Base-by-base conservation (phyloP, 2,329 filamentous ascomycete genomes). In the Pseudopyricularia javanii region DNA sequence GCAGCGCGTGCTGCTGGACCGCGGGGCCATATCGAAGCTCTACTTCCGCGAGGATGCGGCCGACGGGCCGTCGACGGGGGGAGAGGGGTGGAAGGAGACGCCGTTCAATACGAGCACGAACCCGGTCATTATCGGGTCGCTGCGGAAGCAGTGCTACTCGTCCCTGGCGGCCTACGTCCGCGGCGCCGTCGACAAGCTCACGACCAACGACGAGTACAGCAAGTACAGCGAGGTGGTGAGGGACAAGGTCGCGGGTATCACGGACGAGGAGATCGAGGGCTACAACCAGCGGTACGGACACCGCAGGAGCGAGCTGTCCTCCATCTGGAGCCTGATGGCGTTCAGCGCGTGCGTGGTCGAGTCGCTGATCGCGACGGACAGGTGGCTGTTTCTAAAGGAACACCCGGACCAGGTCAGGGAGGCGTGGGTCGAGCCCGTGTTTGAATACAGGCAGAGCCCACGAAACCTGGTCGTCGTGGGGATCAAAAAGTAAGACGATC, bases 251-350 rank as follows among this genome's bases (percentile, higher is more conserved):
- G 74, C 68, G 1, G 70, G 68, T 17, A 74, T 96, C 56, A 86
- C 81, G 0, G 88, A 94, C 59, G 83, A 84, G 37, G 84, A 91
- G 57, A 84, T 97, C 49, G 72, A 76, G 9, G 66, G 60, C 14
- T 98, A 97, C 64, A 85, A 87, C 61, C 62, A 64, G 9, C 64
- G 68, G 43, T 96, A 85, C 66, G 65, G 66, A 30, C 74, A 75
- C 37, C 75, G 85, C 53, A 88, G 86, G 70, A 86, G 89, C 60
- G 86, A 96, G 63, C 70, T 98, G 37, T 89, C 86, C 62, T 78
- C 94, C 7, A 80, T 94, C 55, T 98, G 93, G 93, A 89, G 82
- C 59, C 67, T 98, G 61, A 98, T 98, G 91, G 91, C 93, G 1
- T 96, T 95, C 62, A 94, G 89, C 65, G 91, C 91, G 3, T 82